Evolutionary conservation across 164 flowering plant genomes (phyloP), one percentile per base, ranked within the genome.

Genomic region (Stephania yunnanensis): DNA sequence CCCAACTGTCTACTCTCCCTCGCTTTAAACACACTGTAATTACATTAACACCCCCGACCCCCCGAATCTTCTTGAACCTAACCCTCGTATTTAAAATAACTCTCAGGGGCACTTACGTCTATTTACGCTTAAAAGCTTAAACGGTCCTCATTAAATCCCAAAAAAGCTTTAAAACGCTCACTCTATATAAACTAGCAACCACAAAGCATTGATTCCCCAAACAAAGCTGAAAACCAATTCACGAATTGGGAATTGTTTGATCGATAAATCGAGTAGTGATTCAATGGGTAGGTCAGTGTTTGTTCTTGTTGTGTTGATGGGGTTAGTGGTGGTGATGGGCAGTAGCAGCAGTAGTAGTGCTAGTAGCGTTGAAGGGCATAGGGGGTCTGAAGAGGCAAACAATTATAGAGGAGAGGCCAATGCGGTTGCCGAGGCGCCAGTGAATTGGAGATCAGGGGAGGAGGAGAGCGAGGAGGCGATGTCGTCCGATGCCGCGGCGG

Each of bases 401-500:
- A 25, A 25, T 25, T 46, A 58, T 12, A 2, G 53, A 2, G 50
- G 25, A 31, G 19, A 12, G 11, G 22, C 19, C 68, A 13, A 12
- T 66, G 11, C 11, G 4, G 31, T 45, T 7, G 25, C 80, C 5
- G 76, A 73, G 10, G 63, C 72, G 13, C 80, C 80, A 19, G 48
- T 9, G 29, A 11, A 10, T 9, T 44, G 73, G 42, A 45, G 73
- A 45, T 46, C 6, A 25, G 53, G 8, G 44, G 19, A 66, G 46
- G 19, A 53, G 65, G 20, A 3, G 53, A 45, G 22, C 53, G 17
- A 36, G 42, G 42, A 30, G 53, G 10, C 4, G 69, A 66, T n/a
- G 20, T 45, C 4, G 71, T 10, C 48, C 8, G 50, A 55, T 20
- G 0, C 42, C 42, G 77, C 83, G 0, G 79, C 74, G 61, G 81